A percentile compares a stretch with the other conserved stretches of the same genome.
Conservation (phyloP, 768 basidiomycete species). For the Mycena epipterygia region DNA sequence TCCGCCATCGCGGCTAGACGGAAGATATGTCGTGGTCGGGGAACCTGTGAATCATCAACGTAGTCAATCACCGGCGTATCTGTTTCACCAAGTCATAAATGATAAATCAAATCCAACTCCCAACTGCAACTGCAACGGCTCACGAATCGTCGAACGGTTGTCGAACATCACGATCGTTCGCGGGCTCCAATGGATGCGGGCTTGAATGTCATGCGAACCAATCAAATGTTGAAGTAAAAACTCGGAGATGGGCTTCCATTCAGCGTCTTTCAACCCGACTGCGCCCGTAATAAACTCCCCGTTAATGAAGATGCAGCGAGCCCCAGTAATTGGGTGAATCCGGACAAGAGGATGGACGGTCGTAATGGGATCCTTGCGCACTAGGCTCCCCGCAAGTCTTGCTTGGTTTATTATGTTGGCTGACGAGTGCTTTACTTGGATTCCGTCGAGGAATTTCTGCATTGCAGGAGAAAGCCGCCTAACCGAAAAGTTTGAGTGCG, state of each 20-base stretch:
- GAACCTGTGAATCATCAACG: conserved; percentile 29
- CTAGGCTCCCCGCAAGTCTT: conserved; percentile 37
- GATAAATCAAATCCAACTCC: not conserved
- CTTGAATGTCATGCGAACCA: conserved; percentile 43
- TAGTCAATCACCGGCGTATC: conserved; percentile 38
- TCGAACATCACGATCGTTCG: conserved; percentile 39
- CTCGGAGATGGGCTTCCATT: conserved; percentile 39
- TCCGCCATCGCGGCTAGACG: conserved; percentile 41
- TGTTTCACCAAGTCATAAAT: not conserved
- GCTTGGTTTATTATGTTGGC: conserved; percentile 42
- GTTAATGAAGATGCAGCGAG: conserved; percentile 44
- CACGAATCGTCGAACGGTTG: conserved; percentile 30
- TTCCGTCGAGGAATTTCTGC: conserved; percentile 28
- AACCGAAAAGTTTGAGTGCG: not conserved
- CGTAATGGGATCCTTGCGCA: conserved; percentile 44
- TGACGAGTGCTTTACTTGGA: conserved; percentile 42
- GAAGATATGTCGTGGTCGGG: conserved; percentile 35
- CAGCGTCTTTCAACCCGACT: conserved; percentile 44
- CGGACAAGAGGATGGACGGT: conserved; percentile 45
- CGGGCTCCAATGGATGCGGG: conserved; percentile 42
- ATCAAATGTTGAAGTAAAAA: conserved; percentile 43
- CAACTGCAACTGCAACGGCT: not conserved
- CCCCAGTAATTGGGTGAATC: conserved; percentile 45
- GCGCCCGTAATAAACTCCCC: conserved; percentile 44
- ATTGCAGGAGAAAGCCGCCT: conserved; percentile 31